phyloP scores from a whole-genome alignment of 148 eudicot genomes.

The Heliamphora exappendiculata region DNA sequence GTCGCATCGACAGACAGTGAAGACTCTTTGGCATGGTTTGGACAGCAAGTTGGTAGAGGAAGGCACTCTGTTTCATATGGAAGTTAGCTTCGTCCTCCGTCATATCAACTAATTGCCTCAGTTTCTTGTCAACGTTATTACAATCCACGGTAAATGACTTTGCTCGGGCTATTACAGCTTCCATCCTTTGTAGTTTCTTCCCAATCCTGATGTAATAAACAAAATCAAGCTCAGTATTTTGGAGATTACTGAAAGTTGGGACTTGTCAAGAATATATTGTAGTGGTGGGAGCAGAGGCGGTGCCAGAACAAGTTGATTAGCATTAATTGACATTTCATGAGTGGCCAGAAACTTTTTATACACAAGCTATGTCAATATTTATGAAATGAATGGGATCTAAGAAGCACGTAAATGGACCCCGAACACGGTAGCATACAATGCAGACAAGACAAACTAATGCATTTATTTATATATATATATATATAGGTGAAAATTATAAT shows the following conservation, averaged over 20 bases:
- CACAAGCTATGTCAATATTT: neutral
- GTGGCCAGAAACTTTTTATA: neutral
- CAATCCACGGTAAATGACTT: conserved; percentile 63
- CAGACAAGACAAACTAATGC: too few relatives aligned
- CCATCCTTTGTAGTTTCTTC: conserved; percentile 63
- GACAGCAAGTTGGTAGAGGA: conserved; percentile 86
- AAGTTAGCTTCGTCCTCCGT: conserved; percentile 95
- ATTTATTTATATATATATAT: too few relatives aligned
- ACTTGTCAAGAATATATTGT: neutral
- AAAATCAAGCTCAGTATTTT: conserved; percentile 8
- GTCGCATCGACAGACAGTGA: conserved; percentile 87
- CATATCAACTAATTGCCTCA: conserved; percentile 88
- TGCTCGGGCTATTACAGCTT: conserved; percentile 61
- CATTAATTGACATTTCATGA: neutral
- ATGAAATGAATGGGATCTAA: neutral
- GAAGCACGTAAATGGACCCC: neutral
- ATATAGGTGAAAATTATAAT: too few relatives aligned
- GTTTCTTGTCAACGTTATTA: conserved; percentile 91
- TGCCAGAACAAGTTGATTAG: neutral
- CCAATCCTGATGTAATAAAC: conserved; percentile 42
- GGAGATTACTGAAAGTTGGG: neutral
- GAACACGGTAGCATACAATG: neutral
- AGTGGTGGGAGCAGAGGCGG: neutral
- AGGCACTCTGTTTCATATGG: conserved; percentile 94
- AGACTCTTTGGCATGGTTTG: conserved; percentile 94